Evolutionary conservation across 2,329 filamentous ascomycete genomes (phyloP).

Genomic region (Huntiella abstrusa): DNA sequence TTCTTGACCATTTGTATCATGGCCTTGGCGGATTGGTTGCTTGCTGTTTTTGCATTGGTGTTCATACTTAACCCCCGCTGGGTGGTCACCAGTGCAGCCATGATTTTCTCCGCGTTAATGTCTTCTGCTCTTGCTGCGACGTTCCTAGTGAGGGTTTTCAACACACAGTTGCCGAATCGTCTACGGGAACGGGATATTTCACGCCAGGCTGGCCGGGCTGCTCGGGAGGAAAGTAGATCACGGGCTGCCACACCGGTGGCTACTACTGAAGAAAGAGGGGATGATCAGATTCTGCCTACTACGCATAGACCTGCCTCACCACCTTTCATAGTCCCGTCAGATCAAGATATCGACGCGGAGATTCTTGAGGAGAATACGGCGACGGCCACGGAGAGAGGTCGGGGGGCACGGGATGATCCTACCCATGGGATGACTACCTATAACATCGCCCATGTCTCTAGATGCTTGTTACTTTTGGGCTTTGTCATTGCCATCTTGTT

Average conservation of each 20-base stretch:
- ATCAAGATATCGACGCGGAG: slow-evolving; percentile 44
- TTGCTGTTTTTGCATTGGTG: slow-evolving; percentile 17
- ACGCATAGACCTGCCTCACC: slow-evolving; percentile 10
- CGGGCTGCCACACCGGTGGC: slow-evolving; percentile 17
- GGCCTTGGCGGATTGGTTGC: slow-evolving; percentile 29
- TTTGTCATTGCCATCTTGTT: slow-evolving; percentile 38
- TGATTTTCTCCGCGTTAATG: slow-evolving; percentile 33
- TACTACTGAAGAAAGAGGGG: slow-evolving; percentile 14
- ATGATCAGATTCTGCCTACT: slow-evolving; percentile 3
- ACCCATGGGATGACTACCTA: slow-evolving; percentile 16
- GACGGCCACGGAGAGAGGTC: slow-evolving; percentile 14
- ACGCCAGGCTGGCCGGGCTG: background rate
- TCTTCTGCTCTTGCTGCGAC: slow-evolving; percentile 38
- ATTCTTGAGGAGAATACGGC: slow-evolving; percentile 23
- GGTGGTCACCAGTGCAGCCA: slow-evolving; percentile 36
- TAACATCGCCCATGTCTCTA: slow-evolving; percentile 36
- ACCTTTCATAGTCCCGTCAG: slow-evolving; percentile 42
- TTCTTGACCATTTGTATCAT: slow-evolving; percentile 43
- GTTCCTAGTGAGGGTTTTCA: slow-evolving; percentile 41
- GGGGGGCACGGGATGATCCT: slow-evolving; percentile 17
- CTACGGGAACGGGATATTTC: slow-evolving; percentile 25
- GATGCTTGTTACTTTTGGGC: slow-evolving; percentile 36
- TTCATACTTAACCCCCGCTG: slow-evolving; percentile 11
- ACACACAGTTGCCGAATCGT: slow-evolving; percentile 35
- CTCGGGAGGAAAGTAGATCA: background rate